phyloP scores from a whole-genome alignment of 1,284 basidiomycete genomes.

The Neolentinus lepideus region DNA sequence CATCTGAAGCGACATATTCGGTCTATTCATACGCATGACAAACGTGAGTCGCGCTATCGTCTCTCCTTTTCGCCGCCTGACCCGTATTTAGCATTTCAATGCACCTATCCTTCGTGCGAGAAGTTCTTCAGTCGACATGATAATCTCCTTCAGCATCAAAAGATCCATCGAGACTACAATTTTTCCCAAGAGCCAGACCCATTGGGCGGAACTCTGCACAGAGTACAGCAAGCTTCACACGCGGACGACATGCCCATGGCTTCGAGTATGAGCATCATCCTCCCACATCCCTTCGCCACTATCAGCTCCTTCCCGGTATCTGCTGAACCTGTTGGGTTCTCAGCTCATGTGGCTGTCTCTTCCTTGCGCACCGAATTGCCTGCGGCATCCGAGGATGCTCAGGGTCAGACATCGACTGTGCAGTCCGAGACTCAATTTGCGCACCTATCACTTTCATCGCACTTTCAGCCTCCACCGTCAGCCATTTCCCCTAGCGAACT shows the following conservation, averaged over 20 bases:
- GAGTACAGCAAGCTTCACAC: neutral
- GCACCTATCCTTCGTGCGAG: conserved; percentile 14
- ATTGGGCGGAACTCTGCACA: neutral
- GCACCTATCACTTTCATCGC: neutral
- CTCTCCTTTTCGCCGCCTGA: neutral
- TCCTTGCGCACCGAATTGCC: conserved; percentile 1
- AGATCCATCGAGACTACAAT: conserved; percentile 1
- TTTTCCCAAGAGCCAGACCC: neutral
- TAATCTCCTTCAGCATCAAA: conserved; percentile 18
- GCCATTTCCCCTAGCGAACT: neutral
- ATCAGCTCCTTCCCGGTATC: neutral
- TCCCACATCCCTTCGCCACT: conserved; percentile 1
- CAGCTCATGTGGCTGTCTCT: neutral
- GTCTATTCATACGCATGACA: conserved; percentile 72
- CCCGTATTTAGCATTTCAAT: conserved; percentile 14
- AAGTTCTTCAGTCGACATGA: conserved; percentile 20
- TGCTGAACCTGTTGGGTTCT: neutral
- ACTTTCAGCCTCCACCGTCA: neutral
- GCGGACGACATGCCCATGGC: neutral
- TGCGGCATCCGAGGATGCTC: neutral
- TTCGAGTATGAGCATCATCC: conserved; percentile 2
- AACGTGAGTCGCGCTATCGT: conserved; percentile 44
- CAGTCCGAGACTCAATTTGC: neutral
- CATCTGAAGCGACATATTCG: conserved; percentile 75
- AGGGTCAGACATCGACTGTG: neutral